These are phyloP conservation scores for Backusella sp. DNA, from an alignment of 192 early-diverging fungal species.

Conservation along the genomic window DNA sequence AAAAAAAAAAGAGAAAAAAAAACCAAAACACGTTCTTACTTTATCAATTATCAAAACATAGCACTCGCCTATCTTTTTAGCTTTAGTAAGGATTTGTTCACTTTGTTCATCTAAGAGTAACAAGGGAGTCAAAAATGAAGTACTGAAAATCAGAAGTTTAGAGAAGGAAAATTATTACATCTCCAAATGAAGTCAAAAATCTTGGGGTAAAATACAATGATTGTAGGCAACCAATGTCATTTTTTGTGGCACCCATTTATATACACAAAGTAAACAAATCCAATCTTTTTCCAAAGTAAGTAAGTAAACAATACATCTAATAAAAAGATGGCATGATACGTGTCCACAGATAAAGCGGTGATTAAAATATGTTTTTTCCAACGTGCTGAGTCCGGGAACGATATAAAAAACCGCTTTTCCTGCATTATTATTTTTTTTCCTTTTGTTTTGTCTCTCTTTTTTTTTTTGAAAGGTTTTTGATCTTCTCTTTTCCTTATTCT, in stretches of 20 bases:
- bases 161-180: background rate
- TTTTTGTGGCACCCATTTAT: background rate
- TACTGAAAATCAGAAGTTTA: background rate
- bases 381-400: background rate
- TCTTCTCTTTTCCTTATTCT: background rate
- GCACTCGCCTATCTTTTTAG: background rate
- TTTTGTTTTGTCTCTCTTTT: background rate
- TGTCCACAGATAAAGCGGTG: background rate
- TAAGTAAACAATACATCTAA: background rate
- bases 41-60: background rate
- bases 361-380: background rate
- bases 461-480: background rate
- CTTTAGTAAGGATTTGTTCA: background rate
- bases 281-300: background rate
- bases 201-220: background rate
- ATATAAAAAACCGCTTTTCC: background rate
- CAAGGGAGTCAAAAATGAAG: background rate
- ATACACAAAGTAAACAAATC: background rate
- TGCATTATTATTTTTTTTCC: background rate
- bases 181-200: background rate
- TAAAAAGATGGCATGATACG: background rate
- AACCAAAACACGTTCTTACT: background rate
- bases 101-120: background rate
- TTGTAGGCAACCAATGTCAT: background rate
- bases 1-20: background rate